Conservation (phyloP, 768 basidiomycete species). For the Phylloporus sp. region DNA sequence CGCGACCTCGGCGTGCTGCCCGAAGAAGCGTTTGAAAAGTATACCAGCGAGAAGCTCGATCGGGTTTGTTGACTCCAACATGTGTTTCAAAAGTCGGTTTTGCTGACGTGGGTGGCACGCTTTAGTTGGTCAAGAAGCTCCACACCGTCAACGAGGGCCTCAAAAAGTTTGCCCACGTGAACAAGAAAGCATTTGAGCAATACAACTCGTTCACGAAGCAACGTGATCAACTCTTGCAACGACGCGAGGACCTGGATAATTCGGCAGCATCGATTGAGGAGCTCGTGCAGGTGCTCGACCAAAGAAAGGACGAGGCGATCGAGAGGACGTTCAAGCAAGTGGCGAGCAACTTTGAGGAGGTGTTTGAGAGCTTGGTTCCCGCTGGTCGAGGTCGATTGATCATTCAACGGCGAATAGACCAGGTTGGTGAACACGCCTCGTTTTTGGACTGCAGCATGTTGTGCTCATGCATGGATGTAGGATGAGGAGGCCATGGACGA, state of each 20-base stretch:
- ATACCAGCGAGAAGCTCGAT: conserved; percentile 83
- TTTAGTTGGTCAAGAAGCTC: conserved; percentile 87
- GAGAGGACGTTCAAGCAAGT: conserved; percentile 98
- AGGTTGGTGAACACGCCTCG: conserved; percentile 36
- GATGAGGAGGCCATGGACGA: conserved; percentile 70
- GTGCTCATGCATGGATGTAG: conserved; percentile 29
- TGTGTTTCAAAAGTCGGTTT: neutral
- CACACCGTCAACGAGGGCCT: conserved; percentile 87
- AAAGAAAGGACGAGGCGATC: conserved; percentile 97
- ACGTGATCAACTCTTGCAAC: conserved; percentile 80
- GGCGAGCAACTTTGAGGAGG: conserved; percentile 93
- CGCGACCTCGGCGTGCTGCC: conserved; percentile 94
- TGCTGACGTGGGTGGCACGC: conserved; percentile 4
- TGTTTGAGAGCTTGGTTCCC: conserved; percentile 94
- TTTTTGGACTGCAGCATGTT: neutral
- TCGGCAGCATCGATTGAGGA: conserved; percentile 88
- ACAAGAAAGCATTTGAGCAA: conserved; percentile 99
- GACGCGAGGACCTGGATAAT: conserved; percentile 87
- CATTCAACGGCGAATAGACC: conserved; percentile 88
- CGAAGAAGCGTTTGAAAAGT: conserved; percentile 96
- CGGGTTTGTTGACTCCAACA: conserved; percentile 48
- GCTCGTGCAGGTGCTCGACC: conserved; percentile 89
- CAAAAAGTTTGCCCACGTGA: conserved; percentile 96
- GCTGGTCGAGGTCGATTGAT: conserved; percentile 87
- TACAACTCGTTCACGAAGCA: conserved; percentile 98